phyloP scores from a whole-genome alignment of 768 basidiomycete genomes.

The Auricularia sp. region DNA sequence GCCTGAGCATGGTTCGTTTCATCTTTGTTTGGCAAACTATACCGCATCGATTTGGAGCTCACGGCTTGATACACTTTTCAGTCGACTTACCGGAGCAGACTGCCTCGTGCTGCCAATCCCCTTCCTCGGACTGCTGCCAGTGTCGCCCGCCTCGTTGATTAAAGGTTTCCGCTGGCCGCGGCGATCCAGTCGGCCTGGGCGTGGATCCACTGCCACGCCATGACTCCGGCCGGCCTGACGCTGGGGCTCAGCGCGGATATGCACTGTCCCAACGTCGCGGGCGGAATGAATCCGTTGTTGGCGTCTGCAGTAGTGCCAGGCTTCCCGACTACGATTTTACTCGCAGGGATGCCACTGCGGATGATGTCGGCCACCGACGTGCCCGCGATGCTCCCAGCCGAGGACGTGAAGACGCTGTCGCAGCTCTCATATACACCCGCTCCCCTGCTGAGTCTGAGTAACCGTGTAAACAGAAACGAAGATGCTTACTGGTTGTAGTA shows the following conservation, averaged over 20 bases:
- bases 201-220: background rate
- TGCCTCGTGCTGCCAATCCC: too few species aligned
- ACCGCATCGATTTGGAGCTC: too few species aligned
- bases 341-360: slow-evolving; percentile 18
- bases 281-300: background rate
- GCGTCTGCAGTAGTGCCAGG: slow-evolving; percentile 9
- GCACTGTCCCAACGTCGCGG: background rate
- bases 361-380: slow-evolving; percentile 26
- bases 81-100: too few species aligned
- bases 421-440: slow-evolving; percentile 8
- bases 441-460: background rate
- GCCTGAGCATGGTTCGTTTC: too few species aligned
- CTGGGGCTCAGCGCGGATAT: background rate
- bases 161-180: background rate
- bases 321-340: slow-evolving; percentile 30
- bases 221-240: background rate
- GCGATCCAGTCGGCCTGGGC: background rate
- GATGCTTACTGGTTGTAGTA: background rate
- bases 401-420: slow-evolving; percentile 13
- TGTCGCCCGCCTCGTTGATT: background rate
- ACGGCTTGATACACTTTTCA: too few species aligned
- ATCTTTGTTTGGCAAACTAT: too few species aligned
- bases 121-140: too few species aligned
- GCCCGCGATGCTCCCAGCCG: slow-evolving; percentile 19
- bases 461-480: background rate